Percentiles rank a stretch among this genome's conserved stretches.
Conservation (phyloP, 2,329 filamentous ascomycete species). For the Myriosclerotinia curreyana region DNA sequence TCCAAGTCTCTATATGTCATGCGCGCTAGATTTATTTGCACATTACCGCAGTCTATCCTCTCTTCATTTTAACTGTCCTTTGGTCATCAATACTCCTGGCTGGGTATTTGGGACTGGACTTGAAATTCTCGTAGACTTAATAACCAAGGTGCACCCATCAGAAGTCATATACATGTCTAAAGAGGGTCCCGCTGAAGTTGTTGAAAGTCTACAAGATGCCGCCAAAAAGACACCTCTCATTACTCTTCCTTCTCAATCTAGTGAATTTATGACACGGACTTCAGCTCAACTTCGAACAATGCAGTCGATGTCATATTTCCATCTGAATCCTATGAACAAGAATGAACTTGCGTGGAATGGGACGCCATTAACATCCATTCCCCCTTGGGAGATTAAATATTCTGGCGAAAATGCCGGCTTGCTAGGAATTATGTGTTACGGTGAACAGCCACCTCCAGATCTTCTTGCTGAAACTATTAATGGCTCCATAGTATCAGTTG, state of each 20-base stretch:
- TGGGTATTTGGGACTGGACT: constrained; percentile 71
- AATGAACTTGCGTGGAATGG: constrained; percentile 46
- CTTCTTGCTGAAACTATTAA: constrained; percentile 64
- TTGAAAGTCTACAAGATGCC: constrained; percentile 49
- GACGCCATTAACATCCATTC: constrained; percentile 52
- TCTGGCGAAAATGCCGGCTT: constrained; percentile 51
- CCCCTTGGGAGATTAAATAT: constrained; percentile 64
- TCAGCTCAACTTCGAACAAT: constrained; percentile 66
- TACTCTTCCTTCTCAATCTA: constrained; percentile 57
- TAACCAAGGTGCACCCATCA: constrained; percentile 52
- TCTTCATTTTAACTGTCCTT: constrained; percentile 47
- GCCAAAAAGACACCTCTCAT: constrained; percentile 45
- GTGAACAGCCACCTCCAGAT: constrained; percentile 57
- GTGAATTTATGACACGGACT: constrained; percentile 56
- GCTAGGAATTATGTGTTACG: constrained; percentile 64
- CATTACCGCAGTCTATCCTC: constrained; percentile 50
- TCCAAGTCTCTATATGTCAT: constrained; percentile 63
- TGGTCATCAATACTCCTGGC: constrained; percentile 72
- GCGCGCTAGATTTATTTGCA: constrained; percentile 59
- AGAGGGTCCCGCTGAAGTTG: constrained; percentile 56
- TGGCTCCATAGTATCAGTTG: constrained; percentile 66
- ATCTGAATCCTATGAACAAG: constrained; percentile 43
- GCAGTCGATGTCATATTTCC: constrained; percentile 80
- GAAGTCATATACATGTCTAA: constrained; percentile 68
- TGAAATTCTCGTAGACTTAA: constrained; percentile 58